A percentile compares a stretch with the other conserved stretches of the same genome.
Conservation (phyloP, 2,329 filamentous ascomycete genomes). For the Knufia fluminis region DNA sequence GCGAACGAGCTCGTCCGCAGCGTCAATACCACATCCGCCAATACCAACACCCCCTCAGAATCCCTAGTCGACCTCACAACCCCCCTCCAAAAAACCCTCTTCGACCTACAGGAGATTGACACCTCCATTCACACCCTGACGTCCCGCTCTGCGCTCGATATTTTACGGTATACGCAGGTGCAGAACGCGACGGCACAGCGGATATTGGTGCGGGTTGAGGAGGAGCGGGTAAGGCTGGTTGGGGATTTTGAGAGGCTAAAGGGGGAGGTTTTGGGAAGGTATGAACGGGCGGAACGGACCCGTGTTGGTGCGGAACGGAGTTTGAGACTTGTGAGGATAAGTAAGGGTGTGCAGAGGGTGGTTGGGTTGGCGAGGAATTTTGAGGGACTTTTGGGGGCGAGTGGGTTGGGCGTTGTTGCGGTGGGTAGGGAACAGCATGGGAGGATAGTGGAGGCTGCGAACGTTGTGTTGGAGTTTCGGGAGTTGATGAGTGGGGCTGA, state of each 20-base stretch:
- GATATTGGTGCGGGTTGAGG: slow-evolving; percentile 67
- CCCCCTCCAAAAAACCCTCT: slow-evolving; percentile 83
- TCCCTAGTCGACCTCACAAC: slow-evolving; percentile 87
- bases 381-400: slow-evolving; percentile 72
- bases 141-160: slow-evolving; percentile 69
- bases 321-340: slow-evolving; percentile 69
- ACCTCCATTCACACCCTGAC: slow-evolving; percentile 88
- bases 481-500: slow-evolving; percentile 62
- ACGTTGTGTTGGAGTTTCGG: slow-evolving; percentile 66
- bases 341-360: slow-evolving; percentile 66
- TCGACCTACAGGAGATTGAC: slow-evolving; percentile 94
- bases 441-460: slow-evolving; percentile 70
- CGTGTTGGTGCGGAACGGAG: slow-evolving; percentile 66
- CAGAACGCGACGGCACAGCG: slow-evolving; percentile 63
- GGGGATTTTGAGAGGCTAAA: slow-evolving; percentile 79
- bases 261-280: slow-evolving; percentile 74
- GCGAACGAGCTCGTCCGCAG: slow-evolving; percentile 80
- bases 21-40: slow-evolving; percentile 78
- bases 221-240: slow-evolving; percentile 69
- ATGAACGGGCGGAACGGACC: slow-evolving; percentile 78
- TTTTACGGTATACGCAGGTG: slow-evolving; percentile 67
- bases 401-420: slow-evolving; percentile 34
- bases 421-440: slow-evolving; percentile 59
- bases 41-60: slow-evolving; percentile 49
- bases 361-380: slow-evolving; percentile 76